Percentiles rank a stretch among this genome's conserved stretches.
phyloP scores from a whole-genome alignment of 169 alveolate genomes.

The Condylostoma magnum region DNA sequence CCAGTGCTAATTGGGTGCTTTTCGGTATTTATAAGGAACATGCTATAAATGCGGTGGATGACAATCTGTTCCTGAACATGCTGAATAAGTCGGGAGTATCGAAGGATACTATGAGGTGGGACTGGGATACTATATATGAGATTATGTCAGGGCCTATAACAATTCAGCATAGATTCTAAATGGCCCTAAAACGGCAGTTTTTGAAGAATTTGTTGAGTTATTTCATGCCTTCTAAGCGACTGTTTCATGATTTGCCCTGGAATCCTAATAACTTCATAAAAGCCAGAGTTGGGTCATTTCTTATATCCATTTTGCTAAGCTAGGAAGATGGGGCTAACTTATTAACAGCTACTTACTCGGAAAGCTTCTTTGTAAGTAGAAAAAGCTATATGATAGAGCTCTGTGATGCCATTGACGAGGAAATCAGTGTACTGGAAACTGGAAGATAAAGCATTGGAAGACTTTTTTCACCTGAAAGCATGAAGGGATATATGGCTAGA shows the following conservation, averaged over 20 bases:
- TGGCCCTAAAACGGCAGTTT: not conserved
- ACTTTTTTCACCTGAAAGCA: conserved; percentile 16
- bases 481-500: conserved; percentile 1
- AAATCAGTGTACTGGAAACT: not conserved
- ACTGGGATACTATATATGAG: conserved; percentile 17
- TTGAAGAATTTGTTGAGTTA: conserved; percentile 2
- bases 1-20: not conserved
- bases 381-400: conserved; percentile 13
- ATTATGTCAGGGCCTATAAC: conserved; percentile 26
- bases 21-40: conserved; percentile 17
- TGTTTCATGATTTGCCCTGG: conserved; percentile 17
- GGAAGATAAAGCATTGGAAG: not conserved
- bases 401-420: conserved; percentile 23
- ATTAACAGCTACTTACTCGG: conserved; percentile 16
- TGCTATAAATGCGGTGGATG: conserved; percentile 9
- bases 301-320: conserved; percentile 14
- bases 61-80: not conserved
- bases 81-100: not conserved
- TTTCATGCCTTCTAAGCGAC: conserved; percentile 22
- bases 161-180: not conserved
- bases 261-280: conserved; percentile 9
- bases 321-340: conserved; percentile 16
- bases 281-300: conserved; percentile 4
- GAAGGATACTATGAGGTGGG: conserved; percentile 12
- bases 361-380: conserved; percentile 23